Evolutionary conservation across 2,329 filamentous ascomycete species (phyloP).

Genomic region (Gliomastix tumulicola): DNA sequence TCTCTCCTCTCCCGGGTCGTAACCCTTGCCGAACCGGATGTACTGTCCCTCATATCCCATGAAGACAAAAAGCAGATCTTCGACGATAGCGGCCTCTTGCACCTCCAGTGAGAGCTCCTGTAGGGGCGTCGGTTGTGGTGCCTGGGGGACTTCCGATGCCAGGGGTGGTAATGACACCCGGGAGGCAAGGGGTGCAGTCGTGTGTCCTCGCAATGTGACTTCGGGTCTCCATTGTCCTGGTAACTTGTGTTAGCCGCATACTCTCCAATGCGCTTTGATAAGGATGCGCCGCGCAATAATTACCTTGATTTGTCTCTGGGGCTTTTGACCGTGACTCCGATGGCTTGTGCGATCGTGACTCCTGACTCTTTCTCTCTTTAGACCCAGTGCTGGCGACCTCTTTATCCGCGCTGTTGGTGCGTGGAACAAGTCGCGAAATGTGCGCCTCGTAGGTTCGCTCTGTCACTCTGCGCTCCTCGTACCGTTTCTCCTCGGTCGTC

Average conservation of each 20-base stretch:
- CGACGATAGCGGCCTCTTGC: conserved; percentile 81
- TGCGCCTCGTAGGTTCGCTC: conserved; percentile 53
- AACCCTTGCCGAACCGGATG: conserved; percentile 76
- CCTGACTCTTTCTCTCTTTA: conserved; percentile 27
- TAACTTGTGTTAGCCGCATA: too few relatives aligned
- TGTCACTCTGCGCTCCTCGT: conserved; percentile 46
- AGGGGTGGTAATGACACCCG: conserved; percentile 61
- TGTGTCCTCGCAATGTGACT: conserved; percentile 63
- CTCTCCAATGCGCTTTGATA: too few relatives aligned
- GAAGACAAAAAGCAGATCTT: conserved; percentile 89
- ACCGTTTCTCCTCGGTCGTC: conserved; percentile 29
- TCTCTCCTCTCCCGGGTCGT: conserved; percentile 79
- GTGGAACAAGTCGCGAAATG: conserved; percentile 53
- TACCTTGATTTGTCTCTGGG: conserved; percentile 46
- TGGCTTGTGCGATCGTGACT: conserved; percentile 31
- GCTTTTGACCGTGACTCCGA: conserved; percentile 36
- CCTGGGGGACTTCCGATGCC: conserved; percentile 65
- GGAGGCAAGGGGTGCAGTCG: conserved; percentile 65
- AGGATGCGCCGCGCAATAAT: too few relatives aligned
- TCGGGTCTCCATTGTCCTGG: conserved; percentile 68
- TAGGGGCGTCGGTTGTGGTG: conserved; percentile 64
- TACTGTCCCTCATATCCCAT: conserved; percentile 99
- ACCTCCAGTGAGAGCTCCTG: conserved; percentile 66
- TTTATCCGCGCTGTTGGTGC: conserved; percentile 45
- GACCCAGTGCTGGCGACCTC: conserved; percentile 21